Evolutionary conservation across 1,284 basidiomycete species (phyloP), one percentile per base, ranked within the genome.

Genomic region (Entoloma clypeatum): DNA sequence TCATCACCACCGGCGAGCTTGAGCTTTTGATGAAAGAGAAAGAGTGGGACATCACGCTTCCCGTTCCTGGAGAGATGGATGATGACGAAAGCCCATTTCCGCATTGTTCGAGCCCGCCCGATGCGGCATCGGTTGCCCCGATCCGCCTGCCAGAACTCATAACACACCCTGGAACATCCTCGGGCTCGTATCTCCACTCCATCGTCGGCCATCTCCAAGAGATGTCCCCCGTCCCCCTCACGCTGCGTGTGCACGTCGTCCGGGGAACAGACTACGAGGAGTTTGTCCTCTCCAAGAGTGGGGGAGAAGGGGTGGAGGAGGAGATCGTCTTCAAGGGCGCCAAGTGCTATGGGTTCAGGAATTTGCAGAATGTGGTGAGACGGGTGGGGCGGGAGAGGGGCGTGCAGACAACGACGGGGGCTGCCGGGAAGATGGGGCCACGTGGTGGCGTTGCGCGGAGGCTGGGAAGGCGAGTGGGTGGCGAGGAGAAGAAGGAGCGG

Each of bases 341-440:
- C 2, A 91, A 87, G 51, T 97, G 93, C 63, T 99, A 98, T 58
- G 96, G 96, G 2, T 99, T 99, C 69, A 78, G 92, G 39, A 99
- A 99, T 62, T 69, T 99, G 39, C 95, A 99, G 64, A 99, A 98
- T 60, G 78, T 99, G 35, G 95, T 99, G 32, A 75, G 94, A 42
- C 93, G 92, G 64, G 83, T 97, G 7, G 89, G 86, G n/a, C 81
- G 79, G 49, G 86, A 92, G 50, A 77, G 82, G 1, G 92, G 93
- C 0, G 69, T 93, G 27, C 74, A 79, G 42, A 79, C 83, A 17
- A 79, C 75, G 27, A 72, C 68, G 7, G 87, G 86, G 30, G 84
- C 79, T 19, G 78, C 78, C 25, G 81, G 81, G 32, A 66, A 72
- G 48, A 59, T 81, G 52, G 71, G 60, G 14, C 67, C 63, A 5